Conservation (phyloP, 2,329 filamentous ascomycete genomes). For the Colletotrichum magnum region DNA sequence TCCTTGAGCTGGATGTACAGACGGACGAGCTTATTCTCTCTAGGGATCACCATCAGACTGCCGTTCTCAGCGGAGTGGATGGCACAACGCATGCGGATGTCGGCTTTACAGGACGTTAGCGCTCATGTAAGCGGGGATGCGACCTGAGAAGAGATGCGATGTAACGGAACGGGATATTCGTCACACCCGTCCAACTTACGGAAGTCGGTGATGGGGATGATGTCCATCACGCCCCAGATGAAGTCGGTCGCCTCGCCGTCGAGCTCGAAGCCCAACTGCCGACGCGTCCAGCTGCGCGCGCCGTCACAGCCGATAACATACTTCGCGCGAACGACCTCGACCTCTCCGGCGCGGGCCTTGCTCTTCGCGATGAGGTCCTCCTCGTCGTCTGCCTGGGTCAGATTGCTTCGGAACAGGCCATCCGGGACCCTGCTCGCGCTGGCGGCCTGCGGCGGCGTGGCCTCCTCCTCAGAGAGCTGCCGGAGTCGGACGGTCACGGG, state of each 20-base stretch:
- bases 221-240: constrained; percentile 62
- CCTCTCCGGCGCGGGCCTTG: constrained; percentile 49
- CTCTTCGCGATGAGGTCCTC: constrained; percentile 49
- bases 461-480: constrained; percentile 71
- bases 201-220: constrained; percentile 62
- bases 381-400: constrained; percentile 70
- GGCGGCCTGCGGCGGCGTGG: constrained; percentile 56
- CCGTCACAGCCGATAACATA: constrained; percentile 80
- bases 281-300: constrained; percentile 75
- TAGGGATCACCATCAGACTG: constrained; percentile 75
- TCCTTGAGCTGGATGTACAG: constrained; percentile 75
- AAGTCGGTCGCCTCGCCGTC: constrained; percentile 68
- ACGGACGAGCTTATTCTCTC: constrained; percentile 74
- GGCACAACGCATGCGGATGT: constrained; percentile 71
- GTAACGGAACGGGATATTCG: not conserved
- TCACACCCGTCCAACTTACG: constrained; percentile 42
- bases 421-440: constrained; percentile 59
- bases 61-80: constrained; percentile 70
- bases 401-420: constrained; percentile 72
- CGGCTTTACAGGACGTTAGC: constrained; percentile 44
- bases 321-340: constrained; percentile 66
- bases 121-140: not conserved
- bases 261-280: constrained; percentile 68
- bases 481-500: constrained; percentile 73
- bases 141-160: too few species aligned